Base-by-base conservation (phyloP, 139 green algal species). In the Desmodesmus armatus region DNA sequence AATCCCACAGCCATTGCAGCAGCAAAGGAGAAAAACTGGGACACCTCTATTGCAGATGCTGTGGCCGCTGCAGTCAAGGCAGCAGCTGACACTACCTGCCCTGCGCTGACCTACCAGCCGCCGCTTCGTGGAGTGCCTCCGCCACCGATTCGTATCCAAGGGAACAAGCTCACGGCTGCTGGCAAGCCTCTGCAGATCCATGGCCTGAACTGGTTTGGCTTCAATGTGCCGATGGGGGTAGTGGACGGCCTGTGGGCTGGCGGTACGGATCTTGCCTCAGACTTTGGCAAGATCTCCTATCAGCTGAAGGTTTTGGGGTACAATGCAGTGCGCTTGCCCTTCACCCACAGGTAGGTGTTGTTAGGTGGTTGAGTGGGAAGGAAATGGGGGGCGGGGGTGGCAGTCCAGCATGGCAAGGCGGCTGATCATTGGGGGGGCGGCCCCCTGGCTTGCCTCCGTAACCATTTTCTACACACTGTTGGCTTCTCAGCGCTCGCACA, bases 271-370 rank as follows among this genome's bases (percentile, higher is more conserved):
- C 41, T 40, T 31, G 41, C 82, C 51, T 82, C 70, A n/a, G 82
- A 87, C 71, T 82, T 87, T 35, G 40, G n/a, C 71, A 78, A 76
- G 25, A 82, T 87, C 27, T 53, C 71, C 29, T 87, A 82, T 37
- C 53, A 82, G 19, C 29, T 87, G 2, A 51, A 40, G 17, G 39
- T 80, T 55, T 55, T 87, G 27, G 82, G 82, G 19, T 87, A 58
- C 71, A 87, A 87, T 62, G 55, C 82, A 23, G 82, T 87, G 70
- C 82, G 82, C 17, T 58, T 87, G 53, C 82, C 82, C 19, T 87
- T 87, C 43, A 47, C 29, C 0, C 63, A 67, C 23, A 49, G n/a
- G n/a, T n/a, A n/a, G n/a, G n/a, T n/a, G n/a, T 79, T n/a, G n/a
- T n/a, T n/a, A n/a, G n/a, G n/a, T n/a, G n/a, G n/a, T n/a, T n/a